A percentile compares a stretch with the other conserved stretches of the same genome.
Evolutionary conservation across 441 rosid species (phyloP).

Genomic region (Mallotus japonicus): DNA sequence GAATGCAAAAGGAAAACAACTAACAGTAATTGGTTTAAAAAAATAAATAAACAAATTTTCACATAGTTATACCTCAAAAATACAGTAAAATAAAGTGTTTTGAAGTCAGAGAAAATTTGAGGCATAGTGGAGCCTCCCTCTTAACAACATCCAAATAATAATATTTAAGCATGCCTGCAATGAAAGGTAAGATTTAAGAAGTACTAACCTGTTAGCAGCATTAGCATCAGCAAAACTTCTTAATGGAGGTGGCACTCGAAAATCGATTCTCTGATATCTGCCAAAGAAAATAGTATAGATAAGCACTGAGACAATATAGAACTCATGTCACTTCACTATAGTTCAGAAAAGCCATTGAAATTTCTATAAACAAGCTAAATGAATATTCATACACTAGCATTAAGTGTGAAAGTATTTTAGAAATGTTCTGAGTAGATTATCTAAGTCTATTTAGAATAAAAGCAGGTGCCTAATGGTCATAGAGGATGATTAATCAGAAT

Average conservation of each 20-base stretch:
- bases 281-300: slow-evolving; percentile 21
- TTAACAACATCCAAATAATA: neutral
- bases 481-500: neutral
- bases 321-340: neutral
- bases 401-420: neutral
- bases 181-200: slow-evolving; percentile 6
- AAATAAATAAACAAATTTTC: neutral
- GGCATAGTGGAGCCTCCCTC: neutral
- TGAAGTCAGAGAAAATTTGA: neutral
- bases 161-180: slow-evolving; percentile 1
- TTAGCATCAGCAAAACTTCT: slow-evolving; percentile 56
- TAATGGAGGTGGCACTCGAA: slow-evolving; percentile 81
- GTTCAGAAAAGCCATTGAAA: neutral
- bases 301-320: slow-evolving; percentile 14
- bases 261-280: slow-evolving; percentile 95
- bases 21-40: neutral
- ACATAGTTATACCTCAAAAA: neutral
- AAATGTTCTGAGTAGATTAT: neutral
- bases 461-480: neutral
- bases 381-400: neutral
- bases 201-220: slow-evolving; percentile 54
- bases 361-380: neutral
- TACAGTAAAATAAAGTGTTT: neutral
- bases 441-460: neutral
- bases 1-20: neutral